A percentile compares a stretch with the other conserved stretches of the same genome.
Evolutionary conservation across 768 basidiomycete genomes (phyloP).

Genomic region (Amanita rubescens): DNA sequence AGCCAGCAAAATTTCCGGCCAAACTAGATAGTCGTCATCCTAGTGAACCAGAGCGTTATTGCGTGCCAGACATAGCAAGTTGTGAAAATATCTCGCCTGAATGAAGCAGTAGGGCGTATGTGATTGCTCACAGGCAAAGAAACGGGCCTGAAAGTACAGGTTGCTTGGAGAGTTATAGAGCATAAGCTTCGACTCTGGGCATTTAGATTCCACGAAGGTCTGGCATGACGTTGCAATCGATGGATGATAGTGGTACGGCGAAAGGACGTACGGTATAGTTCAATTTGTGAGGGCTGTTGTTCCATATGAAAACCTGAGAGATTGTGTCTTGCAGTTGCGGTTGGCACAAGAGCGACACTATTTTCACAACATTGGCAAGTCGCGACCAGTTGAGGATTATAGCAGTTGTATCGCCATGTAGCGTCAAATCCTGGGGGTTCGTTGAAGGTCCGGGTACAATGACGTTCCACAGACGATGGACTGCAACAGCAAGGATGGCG

Average conservation of each 20-base stretch:
- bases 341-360: slow-evolving; percentile 45
- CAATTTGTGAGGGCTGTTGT: slow-evolving; percentile 44
- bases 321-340: slow-evolving; percentile 37
- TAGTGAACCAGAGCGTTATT: slow-evolving; percentile 17
- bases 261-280: slow-evolving; percentile 30
- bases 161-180: slow-evolving; percentile 54
- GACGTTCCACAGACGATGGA: neutral
- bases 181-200: slow-evolving; percentile 34
- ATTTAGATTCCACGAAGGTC: slow-evolving; percentile 36
- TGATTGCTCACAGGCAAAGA: slow-evolving; percentile 45
- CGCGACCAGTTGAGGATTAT: slow-evolving; percentile 65
- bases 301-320: slow-evolving; percentile 51
- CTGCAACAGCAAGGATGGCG: neutral
- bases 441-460: too few relatives aligned
- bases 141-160: slow-evolving; percentile 56
- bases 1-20: slow-evolving; percentile 46
- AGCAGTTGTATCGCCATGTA: slow-evolving; percentile 39
- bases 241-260: neutral
- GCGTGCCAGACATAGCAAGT: slow-evolving; percentile 4
- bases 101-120: slow-evolving; percentile 53
- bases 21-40: slow-evolving; percentile 66
- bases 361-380: slow-evolving; percentile 50
- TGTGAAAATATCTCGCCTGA: slow-evolving; percentile 31
- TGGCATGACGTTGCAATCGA: slow-evolving; percentile 12
- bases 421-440: neutral